These are phyloP conservation scores for Heterobasidion parviporum DNA, from an alignment of 1,284 basidiomycete genomes.

Conservation along the genomic window DNA sequence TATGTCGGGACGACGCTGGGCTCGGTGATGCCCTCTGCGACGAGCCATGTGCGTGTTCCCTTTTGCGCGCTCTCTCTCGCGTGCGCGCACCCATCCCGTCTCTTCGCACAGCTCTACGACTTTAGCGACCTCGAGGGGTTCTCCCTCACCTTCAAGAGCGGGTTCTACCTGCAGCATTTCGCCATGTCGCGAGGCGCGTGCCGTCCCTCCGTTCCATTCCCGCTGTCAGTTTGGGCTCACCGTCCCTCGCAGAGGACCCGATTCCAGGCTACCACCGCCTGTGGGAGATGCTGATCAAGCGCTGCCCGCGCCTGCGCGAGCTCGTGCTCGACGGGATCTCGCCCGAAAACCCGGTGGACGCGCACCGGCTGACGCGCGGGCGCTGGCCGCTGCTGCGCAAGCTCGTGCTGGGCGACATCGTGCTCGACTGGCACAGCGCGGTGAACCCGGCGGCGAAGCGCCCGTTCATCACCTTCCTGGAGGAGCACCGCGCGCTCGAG, in stretches of 20 bases:
- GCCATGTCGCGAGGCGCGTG: slow-evolving; percentile 45
- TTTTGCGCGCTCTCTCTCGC: not conserved
- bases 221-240: no score
- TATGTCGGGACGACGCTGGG: slow-evolving; percentile 55
- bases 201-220: no score
- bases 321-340: slow-evolving; percentile 50
- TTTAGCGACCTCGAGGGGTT: slow-evolving; percentile 55
- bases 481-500: slow-evolving; percentile 48
- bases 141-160: slow-evolving; percentile 44
- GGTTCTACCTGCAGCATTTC: slow-evolving; percentile 52
- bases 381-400: slow-evolving; percentile 55
- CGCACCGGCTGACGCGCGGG: slow-evolving; percentile 32
- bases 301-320: slow-evolving; percentile 55
- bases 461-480: slow-evolving; percentile 59
- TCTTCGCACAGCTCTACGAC: slow-evolving; percentile 45
- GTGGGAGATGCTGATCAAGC: slow-evolving; percentile 60
- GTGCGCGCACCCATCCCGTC: slow-evolving; percentile 4
- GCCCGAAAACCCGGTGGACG: slow-evolving; percentile 31
- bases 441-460: slow-evolving; percentile 30
- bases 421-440: slow-evolving; percentile 39
- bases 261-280: slow-evolving; percentile 33
- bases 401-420: slow-evolving; percentile 53
- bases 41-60: slow-evolving; percentile 45
- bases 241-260: slow-evolving; percentile 23
- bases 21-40: slow-evolving; percentile 41